Percentiles rank a stretch among this genome's conserved stretches.
Conservation (phyloP, 2,329 filamentous ascomycete species). For the Nothomitra cinnamomea region DNA sequence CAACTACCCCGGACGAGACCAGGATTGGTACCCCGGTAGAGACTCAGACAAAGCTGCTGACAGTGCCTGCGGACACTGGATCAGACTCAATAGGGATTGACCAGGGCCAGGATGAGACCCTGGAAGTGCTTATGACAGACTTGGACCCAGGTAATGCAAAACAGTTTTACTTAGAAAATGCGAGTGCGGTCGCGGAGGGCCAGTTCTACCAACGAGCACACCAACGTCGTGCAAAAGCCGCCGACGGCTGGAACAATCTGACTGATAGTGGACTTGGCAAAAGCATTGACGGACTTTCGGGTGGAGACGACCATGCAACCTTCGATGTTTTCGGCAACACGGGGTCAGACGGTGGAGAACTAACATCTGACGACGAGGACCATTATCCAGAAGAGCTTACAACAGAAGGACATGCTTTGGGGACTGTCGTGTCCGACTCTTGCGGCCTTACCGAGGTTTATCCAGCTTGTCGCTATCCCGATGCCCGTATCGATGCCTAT, state of each 20-base stretch:
- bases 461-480: slow-evolving; percentile 69
- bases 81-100: slow-evolving; percentile 25
- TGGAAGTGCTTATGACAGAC: slow-evolving; percentile 53
- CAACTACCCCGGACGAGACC: slow-evolving; percentile 49
- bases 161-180: slow-evolving; percentile 58
- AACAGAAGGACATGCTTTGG: slow-evolving; percentile 85
- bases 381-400: slow-evolving; percentile 57
- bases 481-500: slow-evolving; percentile 87
- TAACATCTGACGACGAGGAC: slow-evolving; percentile 36
- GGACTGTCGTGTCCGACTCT: slow-evolving; percentile 76
- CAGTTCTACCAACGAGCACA: slow-evolving; percentile 51
- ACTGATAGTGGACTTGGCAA: slow-evolving; percentile 19
- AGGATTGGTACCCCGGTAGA: slow-evolving; percentile 23
- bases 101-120: slow-evolving; percentile 53
- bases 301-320: slow-evolving; percentile 28
- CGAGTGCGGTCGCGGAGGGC: slow-evolving; percentile 78
- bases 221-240: slow-evolving; percentile 25
- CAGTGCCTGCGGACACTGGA: slow-evolving; percentile 30
- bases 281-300: neutral
- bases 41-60: slow-evolving; percentile 37
- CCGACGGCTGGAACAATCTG: slow-evolving; percentile 14
- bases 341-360: slow-evolving; percentile 21
- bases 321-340: slow-evolving; percentile 70
- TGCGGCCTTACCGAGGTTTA: slow-evolving; percentile 87
- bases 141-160: slow-evolving; percentile 47